Percentiles rank a stretch among this genome's conserved stretches.
Evolutionary conservation across 2,329 filamentous ascomycete species (phyloP).

Genomic region (Neofusicoccum parvum): DNA sequence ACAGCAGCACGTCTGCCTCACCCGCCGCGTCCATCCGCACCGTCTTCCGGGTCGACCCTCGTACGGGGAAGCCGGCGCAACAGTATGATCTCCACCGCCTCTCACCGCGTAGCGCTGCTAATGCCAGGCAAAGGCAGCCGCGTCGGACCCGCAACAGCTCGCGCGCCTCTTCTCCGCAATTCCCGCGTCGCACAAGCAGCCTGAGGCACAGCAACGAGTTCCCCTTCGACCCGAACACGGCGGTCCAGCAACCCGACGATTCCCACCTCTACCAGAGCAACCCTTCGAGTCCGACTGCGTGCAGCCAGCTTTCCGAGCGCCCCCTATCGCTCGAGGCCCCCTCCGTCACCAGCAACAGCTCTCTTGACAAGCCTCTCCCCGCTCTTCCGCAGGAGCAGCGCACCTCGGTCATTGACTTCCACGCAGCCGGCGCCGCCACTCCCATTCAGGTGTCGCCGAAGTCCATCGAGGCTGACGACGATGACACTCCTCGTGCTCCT

Average conservation of each 20-base stretch:
- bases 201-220: neutral
- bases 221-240: neutral
- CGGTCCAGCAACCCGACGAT: neutral
- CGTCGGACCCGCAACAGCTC: neutral
- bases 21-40: neutral
- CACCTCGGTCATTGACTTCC: neutral
- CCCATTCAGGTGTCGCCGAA: too few species aligned
- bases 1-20: neutral
- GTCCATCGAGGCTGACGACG: neutral
- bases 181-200: neutral
- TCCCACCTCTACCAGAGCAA: neutral
- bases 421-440: neutral
- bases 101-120: neutral
- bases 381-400: neutral
- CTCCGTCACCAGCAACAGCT: neutral
- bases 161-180: neutral
- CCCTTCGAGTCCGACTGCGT: neutral
- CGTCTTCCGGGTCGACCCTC: neutral
- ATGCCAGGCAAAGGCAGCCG: neutral
- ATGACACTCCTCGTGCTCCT: neutral
- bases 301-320: neutral
- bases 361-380: neutral
- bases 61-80: neutral
- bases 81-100: neutral
- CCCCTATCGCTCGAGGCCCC: neutral